Evolutionary conservation across 2,329 filamentous ascomycete species (phyloP).

Genomic region (Beauveria medogensis): DNA sequence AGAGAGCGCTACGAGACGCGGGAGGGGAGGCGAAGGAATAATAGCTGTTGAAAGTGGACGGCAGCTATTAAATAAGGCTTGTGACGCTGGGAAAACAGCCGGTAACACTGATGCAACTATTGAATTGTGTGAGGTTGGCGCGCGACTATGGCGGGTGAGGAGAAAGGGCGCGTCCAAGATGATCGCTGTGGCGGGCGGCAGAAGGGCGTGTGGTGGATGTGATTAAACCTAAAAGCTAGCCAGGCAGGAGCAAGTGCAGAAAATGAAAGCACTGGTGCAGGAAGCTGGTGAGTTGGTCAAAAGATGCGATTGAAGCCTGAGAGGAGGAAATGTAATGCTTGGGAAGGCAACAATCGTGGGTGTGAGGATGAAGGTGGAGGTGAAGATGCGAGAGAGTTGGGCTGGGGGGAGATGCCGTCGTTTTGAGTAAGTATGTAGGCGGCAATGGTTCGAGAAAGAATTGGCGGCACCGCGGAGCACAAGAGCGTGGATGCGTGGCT

Average conservation of each 20-base stretch:
- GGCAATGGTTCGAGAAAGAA: slow-evolving; percentile 8
- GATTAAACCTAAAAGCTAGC: slow-evolving; percentile 1
- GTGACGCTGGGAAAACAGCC: not conserved
- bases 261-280: not conserved
- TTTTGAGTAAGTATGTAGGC: slow-evolving; percentile 4
- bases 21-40: not conserved
- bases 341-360: not conserved
- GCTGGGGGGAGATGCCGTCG: slow-evolving; percentile 2
- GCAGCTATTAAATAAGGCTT: not conserved
- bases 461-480: slow-evolving; percentile 8
- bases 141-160: slow-evolving; percentile 11
- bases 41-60: not conserved
- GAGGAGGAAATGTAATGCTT: not conserved
- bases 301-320: not conserved
- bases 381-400: slow-evolving; percentile 4
- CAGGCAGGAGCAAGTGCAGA: not conserved
- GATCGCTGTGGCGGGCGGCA: slow-evolving; percentile 2
- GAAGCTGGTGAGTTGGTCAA: not conserved
- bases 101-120: not conserved
- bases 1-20: not conserved
- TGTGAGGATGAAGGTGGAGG: slow-evolving; percentile 2
- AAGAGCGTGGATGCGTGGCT: not conserved
- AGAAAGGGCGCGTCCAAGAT: slow-evolving; percentile 5
- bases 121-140: not conserved
- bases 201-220: slow-evolving; percentile 3